phyloP scores from a whole-genome alignment of 306 rosid species.

The Ceratonia siliqua region DNA sequence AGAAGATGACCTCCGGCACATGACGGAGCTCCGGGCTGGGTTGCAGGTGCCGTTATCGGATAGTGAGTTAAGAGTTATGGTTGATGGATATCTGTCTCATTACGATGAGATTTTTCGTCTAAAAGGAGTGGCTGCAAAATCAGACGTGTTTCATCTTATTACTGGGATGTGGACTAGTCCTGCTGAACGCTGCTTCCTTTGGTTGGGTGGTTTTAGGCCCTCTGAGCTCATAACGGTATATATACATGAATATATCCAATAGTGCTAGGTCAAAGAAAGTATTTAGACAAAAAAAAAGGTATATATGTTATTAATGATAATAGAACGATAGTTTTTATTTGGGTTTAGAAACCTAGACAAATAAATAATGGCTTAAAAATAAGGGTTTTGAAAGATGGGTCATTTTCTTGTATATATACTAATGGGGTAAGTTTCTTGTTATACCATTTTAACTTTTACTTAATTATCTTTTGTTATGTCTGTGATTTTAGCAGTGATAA shows the following conservation, averaged over 20 bases:
- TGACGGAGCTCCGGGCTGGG: conserved; percentile 68
- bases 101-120: conserved; percentile 79
- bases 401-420: neutral
- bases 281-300: no score
- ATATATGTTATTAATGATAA: no score
- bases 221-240: conserved; percentile 81
- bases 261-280: no score
- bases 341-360: no score
- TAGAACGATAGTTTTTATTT: no score
- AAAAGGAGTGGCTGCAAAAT: conserved; percentile 68
- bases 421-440: neutral
- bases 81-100: conserved; percentile 69
- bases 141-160: conserved; percentile 87
- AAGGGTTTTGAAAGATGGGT: neutral
- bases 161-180: conserved; percentile 90
- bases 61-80: conserved; percentile 55
- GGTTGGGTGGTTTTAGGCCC: conserved; percentile 95
- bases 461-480: neutral
- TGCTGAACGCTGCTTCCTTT: conserved; percentile 88
- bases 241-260: no score
- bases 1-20: conserved; percentile 80
- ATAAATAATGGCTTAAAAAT: no score
- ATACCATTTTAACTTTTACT: neutral
- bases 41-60: conserved; percentile 66
- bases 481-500: neutral